These are phyloP conservation scores for Leucocoprinus sp. DNA, from an alignment of 768 basidiomycete genomes.

Conservation along the genomic window DNA sequence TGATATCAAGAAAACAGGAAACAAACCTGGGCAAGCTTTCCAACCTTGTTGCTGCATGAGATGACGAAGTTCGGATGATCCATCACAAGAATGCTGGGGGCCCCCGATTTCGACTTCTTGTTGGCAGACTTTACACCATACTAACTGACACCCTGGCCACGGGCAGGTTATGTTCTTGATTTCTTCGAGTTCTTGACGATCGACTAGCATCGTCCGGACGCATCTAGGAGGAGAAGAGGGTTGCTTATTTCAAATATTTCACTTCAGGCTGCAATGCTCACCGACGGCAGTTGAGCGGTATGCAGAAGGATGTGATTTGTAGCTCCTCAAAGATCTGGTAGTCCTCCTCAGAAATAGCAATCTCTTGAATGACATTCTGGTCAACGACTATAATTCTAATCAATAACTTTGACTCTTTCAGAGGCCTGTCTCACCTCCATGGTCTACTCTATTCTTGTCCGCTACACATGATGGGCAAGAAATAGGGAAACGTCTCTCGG, in stretches of 20 bases:
- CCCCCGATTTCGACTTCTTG: conserved; percentile 12
- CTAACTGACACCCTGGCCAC: conserved; percentile 16
- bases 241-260: no score
- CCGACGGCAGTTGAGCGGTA: conserved; percentile 8
- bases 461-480: conserved; percentile 1
- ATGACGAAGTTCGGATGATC: conserved; percentile 17
- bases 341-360: conserved; percentile 7
- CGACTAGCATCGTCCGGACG: conserved; percentile 17
- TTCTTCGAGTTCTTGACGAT: conserved; percentile 17
- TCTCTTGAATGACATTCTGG: conserved; percentile 5
- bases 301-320: conserved; percentile 10
- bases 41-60: conserved; percentile 21
- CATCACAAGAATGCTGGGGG: conserved; percentile 18
- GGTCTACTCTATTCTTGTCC: background rate
- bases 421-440: conserved; percentile 1
- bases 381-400: background rate
- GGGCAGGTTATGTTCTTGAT: conserved; percentile 17
- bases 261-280: background rate
- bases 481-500: conserved; percentile 7
- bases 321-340: conserved; percentile 10
- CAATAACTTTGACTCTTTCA: no score
- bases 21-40: conserved; percentile 42
- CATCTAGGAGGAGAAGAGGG: conserved; percentile 12
- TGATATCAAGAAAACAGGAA: background rate
- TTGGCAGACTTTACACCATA: conserved; percentile 19